A percentile compares a stretch with the other conserved stretches of the same genome.
These are phyloP conservation scores for Corylus americana DNA, from an alignment of 306 rosid genomes.

Conservation along the genomic window DNA sequence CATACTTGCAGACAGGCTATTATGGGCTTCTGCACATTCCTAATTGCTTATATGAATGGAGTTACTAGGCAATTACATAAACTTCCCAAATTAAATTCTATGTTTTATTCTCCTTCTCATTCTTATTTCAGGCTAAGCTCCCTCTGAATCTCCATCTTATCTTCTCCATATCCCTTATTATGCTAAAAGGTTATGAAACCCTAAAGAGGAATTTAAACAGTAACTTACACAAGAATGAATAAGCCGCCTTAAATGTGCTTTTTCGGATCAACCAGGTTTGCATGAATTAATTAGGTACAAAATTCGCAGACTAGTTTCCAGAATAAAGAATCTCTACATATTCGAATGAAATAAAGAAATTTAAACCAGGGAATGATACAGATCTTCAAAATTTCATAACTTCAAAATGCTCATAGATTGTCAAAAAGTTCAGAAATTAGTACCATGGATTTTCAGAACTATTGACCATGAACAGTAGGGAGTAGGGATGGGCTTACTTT, in stretches of 20 bases:
- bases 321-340: neutral
- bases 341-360: neutral
- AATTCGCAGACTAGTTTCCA: neutral
- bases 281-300: neutral
- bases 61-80: neutral
- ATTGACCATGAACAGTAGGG: constrained; percentile 17
- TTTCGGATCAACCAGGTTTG: neutral
- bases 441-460: constrained; percentile 1
- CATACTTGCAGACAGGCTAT: neutral
- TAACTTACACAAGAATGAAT: neutral
- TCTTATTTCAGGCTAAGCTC: neutral
- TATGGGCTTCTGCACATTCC: neutral
- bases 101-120: neutral
- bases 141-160: neutral
- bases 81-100: neutral
- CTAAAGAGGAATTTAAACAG: neutral
- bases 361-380: neutral
- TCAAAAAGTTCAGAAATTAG: neutral
- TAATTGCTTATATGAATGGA: neutral
- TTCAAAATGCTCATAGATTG: neutral
- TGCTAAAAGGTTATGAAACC: neutral
- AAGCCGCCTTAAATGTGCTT: neutral
- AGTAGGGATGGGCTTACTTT: constrained; percentile 55
- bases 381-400: neutral
- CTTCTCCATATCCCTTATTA: neutral